Evolutionary conservation across 2,329 filamentous ascomycete species (phyloP), one percentile per base, ranked within the genome.

Genomic region (Xylaria sp.): DNA sequence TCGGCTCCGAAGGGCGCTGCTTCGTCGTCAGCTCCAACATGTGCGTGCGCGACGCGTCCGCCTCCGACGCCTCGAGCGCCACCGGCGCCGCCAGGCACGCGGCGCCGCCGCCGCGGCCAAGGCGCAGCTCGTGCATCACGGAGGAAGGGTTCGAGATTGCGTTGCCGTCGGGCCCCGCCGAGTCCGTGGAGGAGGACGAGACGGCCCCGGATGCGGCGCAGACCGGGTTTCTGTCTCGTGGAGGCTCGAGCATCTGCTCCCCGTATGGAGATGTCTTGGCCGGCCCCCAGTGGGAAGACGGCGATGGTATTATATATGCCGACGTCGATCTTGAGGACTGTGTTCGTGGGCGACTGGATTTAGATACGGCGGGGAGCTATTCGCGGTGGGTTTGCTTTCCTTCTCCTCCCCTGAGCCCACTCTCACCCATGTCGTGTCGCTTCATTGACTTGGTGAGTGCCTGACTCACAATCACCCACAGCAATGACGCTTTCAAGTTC

Each of bases 291-390:
- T 97, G 93, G 93, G 91, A 96, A 61, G 88, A 93, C 62, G 77
- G 89, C 57, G 81, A 86, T 3, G 85, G 86, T 0, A 74, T 97
- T 29, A 77, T 93, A 53, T 85, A 85, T 33, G 82, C 86, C 0
- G 91, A 95, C 66, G 88, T 93, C 3, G 92, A 97, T 71, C 89
- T 97, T 70, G 90, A 96, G 48, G 92, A 97, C 67, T 97, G 93
- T 69, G 85, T 93, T 67, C 83, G 91, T 9, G 93, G 93, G 0
- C 81, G 92, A 54, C 74, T 97, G 66, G 93, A 97, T 74, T 75
- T 97, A 47, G 93, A 97, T 78, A 87, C 91, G 37, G 92, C 87
- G 2, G 93, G 93, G 0, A 93, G 90, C 72, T 97, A 96, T 75
- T 93, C 92, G 2, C 84, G 92, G 73, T 90, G 84, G 64, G 88